Evolutionary conservation across 768 basidiomycete species (phyloP), one percentile per base, ranked within the genome.

Genomic region (Sarcodon sp.): DNA sequence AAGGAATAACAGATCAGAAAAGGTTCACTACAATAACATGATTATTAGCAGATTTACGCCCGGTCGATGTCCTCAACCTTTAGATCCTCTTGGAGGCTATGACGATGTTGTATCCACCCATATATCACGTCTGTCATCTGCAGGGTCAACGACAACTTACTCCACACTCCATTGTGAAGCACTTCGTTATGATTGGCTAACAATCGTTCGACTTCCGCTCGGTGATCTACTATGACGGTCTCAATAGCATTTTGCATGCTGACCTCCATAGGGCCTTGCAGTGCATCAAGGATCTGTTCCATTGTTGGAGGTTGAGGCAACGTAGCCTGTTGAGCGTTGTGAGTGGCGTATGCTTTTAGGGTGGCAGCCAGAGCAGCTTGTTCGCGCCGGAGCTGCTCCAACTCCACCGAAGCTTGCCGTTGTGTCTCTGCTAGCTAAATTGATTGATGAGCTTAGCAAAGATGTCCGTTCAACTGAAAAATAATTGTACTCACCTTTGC

Each of bases 331-430:
- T 41, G n/a, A 1, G 47, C 32, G 33, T 51, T 45, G 13, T 47
- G 54, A 9, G 50, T 36, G 7, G 56, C 44, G 44, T 37, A 49
- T n/a, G 52, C 46, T 10, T 44, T 44, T 4, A 61, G 48, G 18
- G 60, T 59, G 0, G 50, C 51, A 34, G 43, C 54, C 33, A 60
- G 47, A 3, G 59, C 59, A 3, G 43, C 44, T 33, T 57, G 55
- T 47, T 59, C 51, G 2, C 33, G 35, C 7, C 44, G 43, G 27
- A 49, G 43, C 7, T 12, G 33, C 27, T 44, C 43, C 8, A 55
- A 4, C n/a, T 44, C 35, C 16, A 43, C 50, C 15, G 8, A 41
- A n/a, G 50, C 49, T 32, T 39, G 44, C 18, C 47, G 27, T 34
- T 54, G 36, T 35, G 47, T 48, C 45, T 53, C 35, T 27, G 53